These are phyloP conservation scores for Aspergillus costaricaensis DNA, from an alignment of 2,329 filamentous ascomycete species.

Conservation along the genomic window DNA sequence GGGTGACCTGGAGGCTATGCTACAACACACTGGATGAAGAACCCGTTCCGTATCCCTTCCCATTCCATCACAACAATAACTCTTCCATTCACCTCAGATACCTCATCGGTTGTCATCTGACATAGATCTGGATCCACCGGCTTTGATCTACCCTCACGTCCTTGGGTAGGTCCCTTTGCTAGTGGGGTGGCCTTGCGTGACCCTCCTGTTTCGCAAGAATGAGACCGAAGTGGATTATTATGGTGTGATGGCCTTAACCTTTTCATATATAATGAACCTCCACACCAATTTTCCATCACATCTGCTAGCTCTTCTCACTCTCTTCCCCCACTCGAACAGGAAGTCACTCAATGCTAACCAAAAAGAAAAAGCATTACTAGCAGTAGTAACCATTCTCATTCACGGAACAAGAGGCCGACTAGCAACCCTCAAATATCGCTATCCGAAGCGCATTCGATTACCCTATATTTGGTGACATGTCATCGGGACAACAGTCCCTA, in stretches of 20 bases:
- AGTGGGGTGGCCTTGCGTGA: not conserved
- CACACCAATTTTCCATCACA: not conserved
- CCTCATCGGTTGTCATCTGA: not conserved
- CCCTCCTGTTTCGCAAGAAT: slow-evolving; percentile 10
- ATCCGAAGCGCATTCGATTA: no score
- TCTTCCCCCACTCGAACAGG: slow-evolving; percentile 1
- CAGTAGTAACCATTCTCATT: no score
- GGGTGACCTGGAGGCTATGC: not conserved
- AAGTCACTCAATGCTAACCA: no score
- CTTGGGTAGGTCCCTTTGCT: not conserved
- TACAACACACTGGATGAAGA: not conserved
- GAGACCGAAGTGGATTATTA: slow-evolving; percentile 14
- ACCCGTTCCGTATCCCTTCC: not conserved
- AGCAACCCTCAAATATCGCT: no score
- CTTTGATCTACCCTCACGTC: not conserved
- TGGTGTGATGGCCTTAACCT: slow-evolving; percentile 13
- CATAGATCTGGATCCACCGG: not conserved
- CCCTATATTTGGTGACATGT: no score
- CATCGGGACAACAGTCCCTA: no score
- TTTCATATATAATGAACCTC: not conserved
- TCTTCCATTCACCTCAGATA: not conserved
- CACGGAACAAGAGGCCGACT: no score
- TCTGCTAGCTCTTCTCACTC: not conserved
- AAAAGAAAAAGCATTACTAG: no score
- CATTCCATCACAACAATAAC: not conserved